A percentile compares a stretch with the other conserved stretches of the same genome.
Evolutionary conservation across 176 grass and related monocot genomes (phyloP).

Genomic region (Aegilops umbellulata): DNA sequence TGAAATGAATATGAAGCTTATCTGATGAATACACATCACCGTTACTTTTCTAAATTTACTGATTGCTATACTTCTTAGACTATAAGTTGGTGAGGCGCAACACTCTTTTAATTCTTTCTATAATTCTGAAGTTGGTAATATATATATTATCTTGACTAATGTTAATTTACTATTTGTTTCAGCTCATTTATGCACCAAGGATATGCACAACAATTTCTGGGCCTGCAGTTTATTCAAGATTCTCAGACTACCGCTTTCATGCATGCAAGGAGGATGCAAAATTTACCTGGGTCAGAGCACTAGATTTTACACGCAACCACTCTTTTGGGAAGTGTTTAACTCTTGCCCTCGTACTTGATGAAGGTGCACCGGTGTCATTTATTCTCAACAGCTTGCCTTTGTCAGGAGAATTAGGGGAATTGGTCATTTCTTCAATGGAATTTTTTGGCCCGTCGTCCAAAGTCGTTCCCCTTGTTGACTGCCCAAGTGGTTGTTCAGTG

Average conservation of each 20-base stretch:
- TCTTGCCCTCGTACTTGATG: slow-evolving; percentile 54
- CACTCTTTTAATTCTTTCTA: slow-evolving; percentile 17
- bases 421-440: slow-evolving; percentile 32
- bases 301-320: slow-evolving; percentile 75
- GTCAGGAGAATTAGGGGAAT: slow-evolving; percentile 55
- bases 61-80: slow-evolving; percentile 23
- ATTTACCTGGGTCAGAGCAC: slow-evolving; percentile 69
- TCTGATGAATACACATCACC: slow-evolving; percentile 10
- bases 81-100: slow-evolving; percentile 29
- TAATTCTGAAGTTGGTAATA: slow-evolving; percentile 12
- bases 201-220: slow-evolving; percentile 53
- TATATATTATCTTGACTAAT: slow-evolving; percentile 4
- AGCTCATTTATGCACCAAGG: slow-evolving; percentile 90
- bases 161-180: slow-evolving; percentile 26
- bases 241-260: slow-evolving; percentile 65
- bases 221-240: slow-evolving; percentile 51
- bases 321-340: slow-evolving; percentile 70
- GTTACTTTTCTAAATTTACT: slow-evolving; percentile 18
- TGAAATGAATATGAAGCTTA: slow-evolving; percentile 9
- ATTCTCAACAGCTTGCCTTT: slow-evolving; percentile 62
- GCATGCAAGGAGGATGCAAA: slow-evolving; percentile 67
- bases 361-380: slow-evolving; percentile 40
- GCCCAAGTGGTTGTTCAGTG: slow-evolving; percentile 55
- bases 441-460: slow-evolving; percentile 27
- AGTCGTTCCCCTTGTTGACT: slow-evolving; percentile 74